These are phyloP conservation scores for Meyerozyma elateridarum DNA, from an alignment of 1,139 yeast species.

Conservation along the genomic window DNA sequence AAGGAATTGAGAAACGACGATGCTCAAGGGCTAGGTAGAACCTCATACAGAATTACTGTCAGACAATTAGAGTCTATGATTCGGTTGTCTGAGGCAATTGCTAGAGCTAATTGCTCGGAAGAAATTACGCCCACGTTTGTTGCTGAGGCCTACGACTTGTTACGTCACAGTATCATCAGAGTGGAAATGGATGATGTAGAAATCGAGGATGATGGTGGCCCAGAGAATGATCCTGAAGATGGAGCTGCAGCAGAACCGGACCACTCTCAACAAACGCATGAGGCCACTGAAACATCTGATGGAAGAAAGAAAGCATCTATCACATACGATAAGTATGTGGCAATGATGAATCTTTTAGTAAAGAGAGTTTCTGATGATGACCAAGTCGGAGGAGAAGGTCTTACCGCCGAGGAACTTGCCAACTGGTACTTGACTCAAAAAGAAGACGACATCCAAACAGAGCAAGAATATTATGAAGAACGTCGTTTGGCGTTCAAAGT, in stretches of 20 bases:
- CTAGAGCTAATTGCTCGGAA: slow-evolving; percentile 93
- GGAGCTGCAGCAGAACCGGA: slow-evolving; percentile 12
- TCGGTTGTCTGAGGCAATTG: slow-evolving; percentile 92
- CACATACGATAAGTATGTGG: slow-evolving; percentile 80
- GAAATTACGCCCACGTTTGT: slow-evolving; percentile 84
- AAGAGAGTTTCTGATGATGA: slow-evolving; percentile 62
- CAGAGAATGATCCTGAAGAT: slow-evolving; percentile 6
- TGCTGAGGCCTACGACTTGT: slow-evolving; percentile 86
- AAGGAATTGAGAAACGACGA: slow-evolving; percentile 88
- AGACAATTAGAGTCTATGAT: slow-evolving; percentile 95
- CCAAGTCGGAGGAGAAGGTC: slow-evolving; percentile 53
- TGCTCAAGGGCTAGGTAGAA: slow-evolving; percentile 84
- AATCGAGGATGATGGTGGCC: slow-evolving; percentile 57
- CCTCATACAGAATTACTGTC: slow-evolving; percentile 91
- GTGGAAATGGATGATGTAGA: slow-evolving; percentile 95
- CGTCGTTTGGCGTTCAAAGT: slow-evolving; percentile 74
- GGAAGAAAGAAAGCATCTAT: slow-evolving; percentile 35
- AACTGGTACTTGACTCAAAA: slow-evolving; percentile 78
- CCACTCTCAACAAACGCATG: background rate
- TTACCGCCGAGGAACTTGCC: slow-evolving; percentile 64
- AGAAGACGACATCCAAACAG: slow-evolving; percentile 68
- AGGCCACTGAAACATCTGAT: slow-evolving; percentile 6
- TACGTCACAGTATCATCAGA: slow-evolving; percentile 87
- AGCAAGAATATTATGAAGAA: slow-evolving; percentile 68
- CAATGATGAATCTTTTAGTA: slow-evolving; percentile 78